Evolutionary conservation across 192 early-diverging fungal genomes (phyloP).

Genomic region (Spinellus fusiger): DNA sequence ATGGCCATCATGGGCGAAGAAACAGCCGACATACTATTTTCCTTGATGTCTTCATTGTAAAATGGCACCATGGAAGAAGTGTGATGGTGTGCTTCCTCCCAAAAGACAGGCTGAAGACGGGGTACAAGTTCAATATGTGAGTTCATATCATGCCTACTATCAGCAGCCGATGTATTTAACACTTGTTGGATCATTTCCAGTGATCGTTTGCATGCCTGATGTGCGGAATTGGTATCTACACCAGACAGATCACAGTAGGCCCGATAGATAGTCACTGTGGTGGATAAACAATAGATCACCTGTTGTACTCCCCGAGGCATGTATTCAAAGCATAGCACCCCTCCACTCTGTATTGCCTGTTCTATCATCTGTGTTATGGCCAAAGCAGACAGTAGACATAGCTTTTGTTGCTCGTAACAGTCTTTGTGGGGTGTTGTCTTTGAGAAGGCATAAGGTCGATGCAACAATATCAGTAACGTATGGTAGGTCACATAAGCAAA

Average conservation of each 20-base stretch:
- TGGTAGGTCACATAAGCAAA: constrained; percentile 23
- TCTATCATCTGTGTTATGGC: constrained; percentile 17
- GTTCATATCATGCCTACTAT: neutral
- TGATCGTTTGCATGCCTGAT: neutral
- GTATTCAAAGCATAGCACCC: constrained; percentile 10
- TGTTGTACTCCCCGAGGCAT: constrained; percentile 15
- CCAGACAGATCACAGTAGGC: neutral
- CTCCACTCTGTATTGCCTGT: neutral
- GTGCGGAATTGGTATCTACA: neutral
- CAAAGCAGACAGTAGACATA: constrained; percentile 13
- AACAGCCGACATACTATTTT: neutral
- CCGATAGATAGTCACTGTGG: constrained; percentile 2
- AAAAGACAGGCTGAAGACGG: neutral
- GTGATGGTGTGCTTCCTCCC: neutral
- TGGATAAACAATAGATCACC: constrained; percentile 5
- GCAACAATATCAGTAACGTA: neutral
- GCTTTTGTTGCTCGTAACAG: neutral
- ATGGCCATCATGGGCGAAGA: neutral
- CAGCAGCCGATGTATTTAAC: neutral
- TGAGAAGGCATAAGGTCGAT: constrained; percentile 3
- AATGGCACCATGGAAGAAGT: neutral
- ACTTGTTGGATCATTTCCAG: neutral
- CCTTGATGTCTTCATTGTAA: neutral
- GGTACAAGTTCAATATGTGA: neutral
- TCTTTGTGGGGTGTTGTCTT: neutral